These are phyloP conservation scores for Discostella stelligeroides DNA, from an alignment of 108 stramenopile genomes.

Conservation along the genomic window DNA sequence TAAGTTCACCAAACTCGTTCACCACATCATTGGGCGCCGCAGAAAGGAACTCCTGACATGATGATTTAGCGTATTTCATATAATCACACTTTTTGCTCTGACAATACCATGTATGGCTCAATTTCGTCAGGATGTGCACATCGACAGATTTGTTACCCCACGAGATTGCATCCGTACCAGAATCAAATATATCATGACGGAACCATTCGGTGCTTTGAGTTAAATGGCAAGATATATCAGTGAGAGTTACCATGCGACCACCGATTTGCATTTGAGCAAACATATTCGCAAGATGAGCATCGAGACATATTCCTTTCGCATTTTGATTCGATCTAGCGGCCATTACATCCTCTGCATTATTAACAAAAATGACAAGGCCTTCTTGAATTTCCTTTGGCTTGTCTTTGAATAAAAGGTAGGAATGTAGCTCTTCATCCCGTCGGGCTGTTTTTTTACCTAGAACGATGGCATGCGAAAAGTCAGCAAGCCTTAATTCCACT, in stretches of 20 bases:
- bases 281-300: slow-evolving; percentile 20
- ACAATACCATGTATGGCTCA: not conserved
- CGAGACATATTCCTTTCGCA: slow-evolving; percentile 9
- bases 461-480: slow-evolving; percentile 17
- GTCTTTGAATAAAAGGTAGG: slow-evolving; percentile 21
- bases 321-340: slow-evolving; percentile 18
- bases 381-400: slow-evolving; percentile 8
- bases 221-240: slow-evolving; percentile 16
- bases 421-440: slow-evolving; percentile 13
- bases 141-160: slow-evolving; percentile 11
- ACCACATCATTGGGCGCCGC: not conserved
- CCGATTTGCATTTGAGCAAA: slow-evolving; percentile 36
- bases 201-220: slow-evolving; percentile 21
- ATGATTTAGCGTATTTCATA: not conserved
- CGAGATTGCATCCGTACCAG: slow-evolving; percentile 3
- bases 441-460: not conserved
- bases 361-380: slow-evolving; percentile 28
- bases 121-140: not conserved
- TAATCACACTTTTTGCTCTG: not conserved
- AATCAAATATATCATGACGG: slow-evolving; percentile 15
- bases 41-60: not conserved
- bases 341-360: slow-evolving; percentile 33
- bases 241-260: slow-evolving; percentile 27
- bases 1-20: not conserved
- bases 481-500: slow-evolving; percentile 3